phyloP scores from a whole-genome alignment of 768 basidiomycete genomes.

The Tricholomella constricta region DNA sequence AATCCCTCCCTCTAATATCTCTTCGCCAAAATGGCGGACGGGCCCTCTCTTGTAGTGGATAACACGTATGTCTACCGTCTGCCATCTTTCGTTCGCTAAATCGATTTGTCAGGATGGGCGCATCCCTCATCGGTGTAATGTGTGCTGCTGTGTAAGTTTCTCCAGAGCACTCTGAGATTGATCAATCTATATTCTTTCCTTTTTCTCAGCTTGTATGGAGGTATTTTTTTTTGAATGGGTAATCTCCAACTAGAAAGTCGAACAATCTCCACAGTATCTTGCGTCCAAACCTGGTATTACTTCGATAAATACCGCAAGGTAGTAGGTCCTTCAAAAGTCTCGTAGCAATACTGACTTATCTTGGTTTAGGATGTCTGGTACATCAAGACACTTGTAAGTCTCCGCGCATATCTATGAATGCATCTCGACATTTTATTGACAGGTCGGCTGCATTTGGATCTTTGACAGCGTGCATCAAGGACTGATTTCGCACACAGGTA shows the following conservation, averaged over 20 bases:
- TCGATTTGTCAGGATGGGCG: slow-evolving; percentile 43
- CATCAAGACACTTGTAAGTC: slow-evolving; percentile 48
- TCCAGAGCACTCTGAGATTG: background rate
- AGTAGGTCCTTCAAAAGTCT: slow-evolving; percentile 1
- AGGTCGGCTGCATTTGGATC: slow-evolving; percentile 51
- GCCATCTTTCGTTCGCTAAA: slow-evolving; percentile 1
- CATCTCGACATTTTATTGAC: background rate
- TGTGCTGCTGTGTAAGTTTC: slow-evolving; percentile 45
- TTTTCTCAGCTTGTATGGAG: slow-evolving; percentile 49
- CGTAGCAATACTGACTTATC: slow-evolving; percentile 8
- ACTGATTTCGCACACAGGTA: slow-evolving; percentile 55
- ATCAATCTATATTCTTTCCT: background rate
- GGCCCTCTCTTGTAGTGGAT: slow-evolving; percentile 26
- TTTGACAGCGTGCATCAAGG: slow-evolving; percentile 57
- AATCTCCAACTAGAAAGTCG: background rate
- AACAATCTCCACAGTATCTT: slow-evolving; percentile 42
- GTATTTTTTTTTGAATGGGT: slow-evolving; percentile 29
- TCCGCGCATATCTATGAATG: background rate
- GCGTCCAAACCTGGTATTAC: slow-evolving; percentile 59
- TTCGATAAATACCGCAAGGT: slow-evolving; percentile 49
- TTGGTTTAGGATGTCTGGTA: slow-evolving; percentile 46
- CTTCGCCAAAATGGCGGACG: slow-evolving; percentile 19
- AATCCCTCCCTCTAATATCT: slow-evolving; percentile 6
- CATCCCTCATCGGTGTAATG: slow-evolving; percentile 51
- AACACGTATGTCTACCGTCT: slow-evolving; percentile 34